Percentiles rank a stretch among this genome's conserved stretches.
Conservation (phyloP, 306 rosid species). For the Psophocarpus tetragonolobus region DNA sequence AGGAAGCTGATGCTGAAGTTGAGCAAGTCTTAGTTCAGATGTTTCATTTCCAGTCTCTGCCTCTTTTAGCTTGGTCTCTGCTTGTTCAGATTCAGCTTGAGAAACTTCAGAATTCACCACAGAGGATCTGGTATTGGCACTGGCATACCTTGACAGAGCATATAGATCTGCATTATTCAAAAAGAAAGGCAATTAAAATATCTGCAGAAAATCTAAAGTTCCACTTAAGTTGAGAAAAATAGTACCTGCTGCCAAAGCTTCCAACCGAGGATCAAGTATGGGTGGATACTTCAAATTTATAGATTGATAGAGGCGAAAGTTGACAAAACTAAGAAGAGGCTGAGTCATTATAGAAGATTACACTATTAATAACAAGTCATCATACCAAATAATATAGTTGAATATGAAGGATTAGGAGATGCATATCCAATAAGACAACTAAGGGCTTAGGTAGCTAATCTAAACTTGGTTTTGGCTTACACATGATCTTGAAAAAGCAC, state of each 20-base stretch:
- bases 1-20: conserved; percentile 94
- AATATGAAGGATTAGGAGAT: neutral
- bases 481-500: neutral
- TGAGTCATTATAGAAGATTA: conserved; percentile 34
- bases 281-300: conserved; percentile 88
- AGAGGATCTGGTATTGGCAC: conserved; percentile 47
- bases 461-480: neutral
- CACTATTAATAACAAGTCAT: neutral
- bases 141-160: conserved; percentile 72
- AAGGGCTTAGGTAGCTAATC: neutral
- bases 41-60: conserved; percentile 43
- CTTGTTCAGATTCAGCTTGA: conserved; percentile 48
- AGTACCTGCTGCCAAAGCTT: conserved; percentile 81
- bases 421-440: conserved; percentile 8
- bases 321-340: conserved; percentile 80
- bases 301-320: conserved; percentile 74
- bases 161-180: conserved; percentile 80
- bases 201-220: no score
- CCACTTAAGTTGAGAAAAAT: neutral
- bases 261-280: conserved; percentile 72
- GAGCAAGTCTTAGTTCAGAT: conserved; percentile 86
- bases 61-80: conserved; percentile 42
- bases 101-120: conserved; percentile 48
- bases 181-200: no score
- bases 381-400: neutral